Percentiles rank a stretch among this genome's conserved stretches.
These are phyloP conservation scores for Vinca major DNA, from an alignment of 305 asterid species.

Conservation along the genomic window DNA sequence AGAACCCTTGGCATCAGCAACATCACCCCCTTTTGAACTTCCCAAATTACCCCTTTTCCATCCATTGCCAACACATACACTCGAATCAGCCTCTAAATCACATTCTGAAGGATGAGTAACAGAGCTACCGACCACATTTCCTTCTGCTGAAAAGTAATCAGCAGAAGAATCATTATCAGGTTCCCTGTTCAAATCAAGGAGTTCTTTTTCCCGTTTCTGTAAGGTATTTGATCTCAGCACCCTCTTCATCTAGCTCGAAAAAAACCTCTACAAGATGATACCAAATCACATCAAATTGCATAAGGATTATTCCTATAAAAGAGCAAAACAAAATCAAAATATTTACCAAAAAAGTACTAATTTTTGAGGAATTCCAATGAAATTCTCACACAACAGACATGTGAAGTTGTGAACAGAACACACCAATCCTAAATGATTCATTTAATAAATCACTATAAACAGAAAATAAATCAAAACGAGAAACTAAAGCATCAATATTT, in stretches of 20 bases:
- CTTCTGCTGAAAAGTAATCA: conserved; percentile 9
- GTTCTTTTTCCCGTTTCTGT: conserved; percentile 27
- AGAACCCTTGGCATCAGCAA: not conserved
- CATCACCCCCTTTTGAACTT: not conserved
- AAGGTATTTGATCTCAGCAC: conserved; percentile 17
- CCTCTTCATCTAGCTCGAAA: conserved; percentile 30
- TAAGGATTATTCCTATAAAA: not conserved
- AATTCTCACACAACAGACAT: not conserved
- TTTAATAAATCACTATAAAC: not conserved
- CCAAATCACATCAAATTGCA: conserved; percentile 19
- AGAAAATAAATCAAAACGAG: not conserved
- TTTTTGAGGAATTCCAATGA: not conserved
- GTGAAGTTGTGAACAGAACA: conserved; percentile 3
- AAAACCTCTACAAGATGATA: conserved; percentile 11
- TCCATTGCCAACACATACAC: not conserved
- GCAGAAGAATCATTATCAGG: conserved; percentile 24
- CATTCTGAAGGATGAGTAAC: not conserved
- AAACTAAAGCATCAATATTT: not conserved
- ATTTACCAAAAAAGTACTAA: not conserved
- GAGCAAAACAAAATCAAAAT: too few relatives aligned
- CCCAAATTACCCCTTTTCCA: not conserved
- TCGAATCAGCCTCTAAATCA: conserved; percentile 6
- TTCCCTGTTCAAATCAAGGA: conserved; percentile 64
- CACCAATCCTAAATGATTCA: not conserved
- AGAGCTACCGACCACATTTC: not conserved